These are phyloP conservation scores for Nicotiana sylvestris DNA, from an alignment of 257 asterid genomes.

Conservation along the genomic window DNA sequence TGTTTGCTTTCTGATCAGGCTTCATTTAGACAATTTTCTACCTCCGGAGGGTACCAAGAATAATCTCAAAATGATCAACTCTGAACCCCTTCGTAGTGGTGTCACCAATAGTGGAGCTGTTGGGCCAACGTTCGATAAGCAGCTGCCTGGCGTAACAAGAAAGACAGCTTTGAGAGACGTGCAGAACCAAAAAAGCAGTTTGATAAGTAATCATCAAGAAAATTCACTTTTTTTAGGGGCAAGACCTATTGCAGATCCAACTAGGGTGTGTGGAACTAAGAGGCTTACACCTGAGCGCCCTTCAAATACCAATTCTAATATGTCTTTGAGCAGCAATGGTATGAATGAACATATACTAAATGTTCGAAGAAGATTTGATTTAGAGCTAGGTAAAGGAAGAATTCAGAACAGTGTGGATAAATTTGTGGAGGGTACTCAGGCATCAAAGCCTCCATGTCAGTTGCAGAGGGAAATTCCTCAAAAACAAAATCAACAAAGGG, in stretches of 20 bases:
- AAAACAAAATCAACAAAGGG: constrained; percentile 37
- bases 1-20: background rate
- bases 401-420: constrained; percentile 50
- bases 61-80: constrained; percentile 15
- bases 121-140: constrained; percentile 50
- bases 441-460: constrained; percentile 31
- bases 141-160: constrained; percentile 32
- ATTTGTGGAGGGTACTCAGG: constrained; percentile 36
- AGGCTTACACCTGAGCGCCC: constrained; percentile 81
- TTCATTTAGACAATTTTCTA: background rate
- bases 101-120: constrained; percentile 27
- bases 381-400: constrained; percentile 81
- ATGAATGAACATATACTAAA: constrained; percentile 74
- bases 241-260: constrained; percentile 42
- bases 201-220: constrained; percentile 43
- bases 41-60: background rate
- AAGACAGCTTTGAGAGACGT: constrained; percentile 85
- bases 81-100: constrained; percentile 13
- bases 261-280: constrained; percentile 70
- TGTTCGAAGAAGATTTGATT: constrained; percentile 80
- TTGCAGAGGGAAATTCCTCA: constrained; percentile 39
- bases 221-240: constrained; percentile 37
- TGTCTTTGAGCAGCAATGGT: constrained; percentile 41
- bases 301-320: constrained; percentile 44
- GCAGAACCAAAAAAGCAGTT: constrained; percentile 62